A percentile compares a stretch with the other conserved stretches of the same genome.
Conservation (phyloP, 129 eudicot species). For the Flaveria trinervia region DNA sequence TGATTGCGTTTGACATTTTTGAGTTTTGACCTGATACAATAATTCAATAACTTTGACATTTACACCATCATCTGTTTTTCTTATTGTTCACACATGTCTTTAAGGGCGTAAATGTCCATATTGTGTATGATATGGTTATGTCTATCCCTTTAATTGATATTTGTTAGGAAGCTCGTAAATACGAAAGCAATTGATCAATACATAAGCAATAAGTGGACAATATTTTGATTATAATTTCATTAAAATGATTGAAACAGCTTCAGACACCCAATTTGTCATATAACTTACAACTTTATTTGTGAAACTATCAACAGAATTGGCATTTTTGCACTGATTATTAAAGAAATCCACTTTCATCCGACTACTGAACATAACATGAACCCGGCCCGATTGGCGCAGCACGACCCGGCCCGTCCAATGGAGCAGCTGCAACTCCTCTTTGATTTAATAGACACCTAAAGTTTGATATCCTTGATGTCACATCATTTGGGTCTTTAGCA, state of each 20-base stretch:
- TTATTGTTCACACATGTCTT: background rate
- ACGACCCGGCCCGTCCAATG: conserved; percentile 65
- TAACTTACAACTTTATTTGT: conserved; percentile 18
- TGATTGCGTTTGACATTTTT: background rate
- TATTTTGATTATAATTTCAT: conserved; percentile 15
- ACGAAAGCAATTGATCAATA: conserved; percentile 6
- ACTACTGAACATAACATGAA: conserved; percentile 67
- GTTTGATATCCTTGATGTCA: conserved; percentile 52
- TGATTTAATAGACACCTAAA: conserved; percentile 86
- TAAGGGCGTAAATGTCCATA: background rate
- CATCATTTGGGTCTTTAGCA: conserved; percentile 63
- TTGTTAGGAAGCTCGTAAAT: background rate
- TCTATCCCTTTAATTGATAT: background rate
- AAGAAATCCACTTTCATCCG: conserved; percentile 11
- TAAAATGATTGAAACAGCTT: background rate
- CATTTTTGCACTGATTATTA: conserved; percentile 6
- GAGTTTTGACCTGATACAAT: background rate
- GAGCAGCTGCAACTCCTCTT: conserved; percentile 97
- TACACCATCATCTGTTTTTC: background rate
- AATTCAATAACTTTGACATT: background rate
- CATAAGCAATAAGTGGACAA: background rate
- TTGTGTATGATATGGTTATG: background rate
- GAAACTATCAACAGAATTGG: conserved; percentile 23
- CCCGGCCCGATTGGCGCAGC: conserved; percentile 72
- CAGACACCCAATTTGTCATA: conserved; percentile 9